Percentiles rank a stretch among this genome's conserved stretches.
These are phyloP conservation scores for Fusarium pseudograminearum DNA, from an alignment of 2,329 filamentous ascomycete species.

Conservation along the genomic window DNA sequence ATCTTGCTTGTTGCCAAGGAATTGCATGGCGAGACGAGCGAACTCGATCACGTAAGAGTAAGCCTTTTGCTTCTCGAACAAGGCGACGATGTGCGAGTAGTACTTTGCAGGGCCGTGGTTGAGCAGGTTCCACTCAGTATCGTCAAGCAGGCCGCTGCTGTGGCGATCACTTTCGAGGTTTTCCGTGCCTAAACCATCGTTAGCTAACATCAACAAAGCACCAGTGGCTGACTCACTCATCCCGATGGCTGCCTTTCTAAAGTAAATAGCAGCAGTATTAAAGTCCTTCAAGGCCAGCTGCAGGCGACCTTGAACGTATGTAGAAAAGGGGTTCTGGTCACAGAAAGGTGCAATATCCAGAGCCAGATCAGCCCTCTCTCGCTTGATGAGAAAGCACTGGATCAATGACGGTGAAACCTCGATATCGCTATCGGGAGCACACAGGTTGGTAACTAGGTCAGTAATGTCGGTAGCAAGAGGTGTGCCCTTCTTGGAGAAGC, in stretches of 20 bases:
- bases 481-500: constrained; percentile 65
- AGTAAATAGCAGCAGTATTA: constrained; percentile 77
- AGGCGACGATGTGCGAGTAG: constrained; percentile 83
- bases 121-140: constrained; percentile 76
- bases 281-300: constrained; percentile 80
- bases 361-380: constrained; percentile 70
- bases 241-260: constrained; percentile 84
- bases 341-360: constrained; percentile 68
- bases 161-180: constrained; percentile 64
- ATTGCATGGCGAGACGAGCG: constrained; percentile 78
- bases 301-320: constrained; percentile 87
- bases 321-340: constrained; percentile 71
- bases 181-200: constrained; percentile 57
- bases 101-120: constrained; percentile 84
- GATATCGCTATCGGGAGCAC: constrained; percentile 73
- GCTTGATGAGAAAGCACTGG: constrained; percentile 71
- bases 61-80: constrained; percentile 83
- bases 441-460: constrained; percentile 74
- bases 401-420: constrained; percentile 71
- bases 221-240: constrained; percentile 73
- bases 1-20: constrained; percentile 55
- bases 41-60: constrained; percentile 89
- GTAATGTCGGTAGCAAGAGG: constrained; percentile 71
- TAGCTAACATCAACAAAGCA: constrained; percentile 38
- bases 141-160: constrained; percentile 76